These are phyloP conservation scores for Talaromyces funiculosus DNA, from an alignment of 2,329 filamentous ascomycete species.

Conservation along the genomic window DNA sequence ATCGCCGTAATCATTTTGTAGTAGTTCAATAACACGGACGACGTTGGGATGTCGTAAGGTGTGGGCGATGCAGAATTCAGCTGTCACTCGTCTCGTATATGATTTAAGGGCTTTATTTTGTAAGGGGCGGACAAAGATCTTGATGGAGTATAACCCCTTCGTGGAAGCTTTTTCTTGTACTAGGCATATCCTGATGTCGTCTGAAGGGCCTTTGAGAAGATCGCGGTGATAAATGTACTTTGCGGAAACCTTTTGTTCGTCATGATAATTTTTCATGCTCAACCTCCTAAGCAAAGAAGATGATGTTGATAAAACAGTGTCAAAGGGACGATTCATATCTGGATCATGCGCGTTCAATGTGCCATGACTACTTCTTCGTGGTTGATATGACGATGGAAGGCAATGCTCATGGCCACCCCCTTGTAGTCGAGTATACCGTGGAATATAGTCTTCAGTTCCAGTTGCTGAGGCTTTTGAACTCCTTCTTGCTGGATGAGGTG, in stretches of 20 bases:
- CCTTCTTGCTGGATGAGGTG: neutral
- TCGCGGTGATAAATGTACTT: slow-evolving; percentile 1
- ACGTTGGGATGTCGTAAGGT: slow-evolving; percentile 24
- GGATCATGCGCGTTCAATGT: neutral
- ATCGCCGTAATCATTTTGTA: slow-evolving; percentile 23
- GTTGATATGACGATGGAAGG: neutral
- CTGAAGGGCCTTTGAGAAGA: neutral
- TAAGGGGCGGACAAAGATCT: slow-evolving; percentile 22
- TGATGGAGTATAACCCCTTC: slow-evolving; percentile 19
- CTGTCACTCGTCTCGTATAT: slow-evolving; percentile 5
- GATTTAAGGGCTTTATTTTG: neutral
- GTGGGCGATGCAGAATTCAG: slow-evolving; percentile 16
- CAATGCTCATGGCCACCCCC: neutral
- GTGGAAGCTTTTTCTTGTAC: slow-evolving; percentile 14
- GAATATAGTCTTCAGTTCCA: neutral
- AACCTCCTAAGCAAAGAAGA: neutral
- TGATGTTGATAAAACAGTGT: neutral
- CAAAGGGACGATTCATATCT: neutral
- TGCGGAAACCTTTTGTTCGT: neutral
- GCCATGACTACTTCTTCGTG: neutral
- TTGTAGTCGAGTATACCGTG: neutral
- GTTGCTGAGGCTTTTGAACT: neutral
- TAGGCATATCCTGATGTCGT: slow-evolving; percentile 4
- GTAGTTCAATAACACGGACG: slow-evolving; percentile 22
- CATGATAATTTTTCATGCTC: neutral